Conservation (phyloP, 2,329 filamentous ascomycete genomes). For the Penicillium vulpinum region DNA sequence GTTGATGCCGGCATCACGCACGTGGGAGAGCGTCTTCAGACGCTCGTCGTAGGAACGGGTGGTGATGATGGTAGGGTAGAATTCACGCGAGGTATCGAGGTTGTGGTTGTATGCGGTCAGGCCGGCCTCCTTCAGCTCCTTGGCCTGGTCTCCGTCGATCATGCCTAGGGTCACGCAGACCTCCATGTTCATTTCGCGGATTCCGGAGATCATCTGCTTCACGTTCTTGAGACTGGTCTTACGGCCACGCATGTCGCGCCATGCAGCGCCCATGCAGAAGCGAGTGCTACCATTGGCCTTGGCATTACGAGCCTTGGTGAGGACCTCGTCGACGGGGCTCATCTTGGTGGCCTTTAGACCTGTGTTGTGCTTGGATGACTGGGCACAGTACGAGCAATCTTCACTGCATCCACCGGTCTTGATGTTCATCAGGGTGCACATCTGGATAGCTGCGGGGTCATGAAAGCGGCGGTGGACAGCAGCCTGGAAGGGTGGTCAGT, state of each 20-base stretch:
- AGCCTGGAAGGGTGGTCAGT: constrained; percentile 52
- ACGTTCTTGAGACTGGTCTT: constrained; percentile 82
- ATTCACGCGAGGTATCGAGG: constrained; percentile 84
- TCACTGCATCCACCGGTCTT: constrained; percentile 91
- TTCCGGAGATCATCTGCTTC: constrained; percentile 80
- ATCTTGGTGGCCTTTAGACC: constrained; percentile 79
- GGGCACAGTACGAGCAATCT: constrained; percentile 90
- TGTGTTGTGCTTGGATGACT: constrained; percentile 77
- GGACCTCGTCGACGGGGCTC: constrained; percentile 75
- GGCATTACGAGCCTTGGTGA: constrained; percentile 73
- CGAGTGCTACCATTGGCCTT: constrained; percentile 82
- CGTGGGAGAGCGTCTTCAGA: constrained; percentile 73
- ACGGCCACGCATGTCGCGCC: constrained; percentile 89
- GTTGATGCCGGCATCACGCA: constrained; percentile 81
- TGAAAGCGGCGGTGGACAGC: constrained; percentile 82
- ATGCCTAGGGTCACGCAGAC: constrained; percentile 91
- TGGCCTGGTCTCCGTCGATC: constrained; percentile 79
- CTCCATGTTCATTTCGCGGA: constrained; percentile 81
- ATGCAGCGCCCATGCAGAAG: constrained; percentile 94
- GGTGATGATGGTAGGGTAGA: constrained; percentile 82
- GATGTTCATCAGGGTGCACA: constrained; percentile 96
- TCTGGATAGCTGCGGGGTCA: constrained; percentile 77
- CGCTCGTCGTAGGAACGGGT: constrained; percentile 87
- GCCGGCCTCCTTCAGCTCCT: constrained; percentile 78
- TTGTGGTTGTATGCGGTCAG: constrained; percentile 95